Evolutionary conservation across 345 rosid species (phyloP).

Genomic region (Nephelium lappaceum): DNA sequence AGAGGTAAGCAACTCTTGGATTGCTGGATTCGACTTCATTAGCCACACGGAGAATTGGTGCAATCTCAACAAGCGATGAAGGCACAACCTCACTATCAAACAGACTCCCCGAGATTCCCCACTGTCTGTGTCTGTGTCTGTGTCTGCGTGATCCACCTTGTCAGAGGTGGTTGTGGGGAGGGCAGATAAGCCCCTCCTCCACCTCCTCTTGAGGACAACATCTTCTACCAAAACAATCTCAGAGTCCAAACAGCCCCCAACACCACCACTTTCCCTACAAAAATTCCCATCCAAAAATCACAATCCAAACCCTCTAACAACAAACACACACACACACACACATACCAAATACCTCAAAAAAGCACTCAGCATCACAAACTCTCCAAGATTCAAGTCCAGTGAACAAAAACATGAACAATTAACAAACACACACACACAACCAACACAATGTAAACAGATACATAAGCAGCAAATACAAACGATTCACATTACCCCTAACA

Average conservation of each 20-base stretch:
- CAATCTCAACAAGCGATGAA: conserved; percentile 87
- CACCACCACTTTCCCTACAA: conserved; percentile 15
- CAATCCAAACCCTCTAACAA: conserved; percentile 14
- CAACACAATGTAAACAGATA: background rate
- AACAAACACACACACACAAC: background rate
- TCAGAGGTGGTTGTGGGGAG: conserved; percentile 39
- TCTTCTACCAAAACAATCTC: conserved; percentile 18
- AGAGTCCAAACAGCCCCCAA: conserved; percentile 1
- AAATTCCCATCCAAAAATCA: background rate
- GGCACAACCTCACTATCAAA: conserved; percentile 99
- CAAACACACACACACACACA: no score
- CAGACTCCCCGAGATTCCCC: conserved; percentile 80
- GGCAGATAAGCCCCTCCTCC: conserved; percentile 45
- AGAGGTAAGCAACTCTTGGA: conserved; percentile 95
- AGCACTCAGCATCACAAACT: background rate
- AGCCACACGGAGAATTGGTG: conserved; percentile 99
- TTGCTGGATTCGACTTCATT: conserved; percentile 93
- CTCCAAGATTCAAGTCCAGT: background rate
- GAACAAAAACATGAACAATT: background rate
- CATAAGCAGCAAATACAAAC: background rate
- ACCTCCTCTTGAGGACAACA: conserved; percentile 43
- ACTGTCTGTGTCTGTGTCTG: conserved; percentile 97
- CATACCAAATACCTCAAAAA: background rate
- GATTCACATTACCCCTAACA: background rate
- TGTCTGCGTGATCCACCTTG: conserved; percentile 68